Evolutionary conservation across 768 basidiomycete species (phyloP), one percentile per base, ranked within the genome.

Genomic region (Auriscalpium microsporum): DNA sequence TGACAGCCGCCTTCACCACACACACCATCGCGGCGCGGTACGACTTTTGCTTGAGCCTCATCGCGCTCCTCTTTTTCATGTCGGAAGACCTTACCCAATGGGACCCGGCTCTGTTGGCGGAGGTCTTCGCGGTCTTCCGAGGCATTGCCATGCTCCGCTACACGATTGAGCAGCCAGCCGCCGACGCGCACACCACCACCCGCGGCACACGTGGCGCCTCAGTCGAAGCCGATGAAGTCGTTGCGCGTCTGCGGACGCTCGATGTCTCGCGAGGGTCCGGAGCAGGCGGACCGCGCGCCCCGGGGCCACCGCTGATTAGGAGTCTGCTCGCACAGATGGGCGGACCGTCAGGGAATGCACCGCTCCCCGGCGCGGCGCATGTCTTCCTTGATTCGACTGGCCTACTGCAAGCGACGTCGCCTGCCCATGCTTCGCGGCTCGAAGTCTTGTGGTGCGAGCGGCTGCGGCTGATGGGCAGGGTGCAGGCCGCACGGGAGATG

Each of bases 81-180:
- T 75, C 81, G 8, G 81, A 84, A 23, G 79, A 83, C 40, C 69
- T 86, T n/a, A 70, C 72, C 37, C 69, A 73, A 36, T 86, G 86
- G 82, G 81, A 85, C 63, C 79, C 81, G 16, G 71, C 81, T 19
- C 63, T 88, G 28, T 68, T 87, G 48, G 82, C 81, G 9, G 87
- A 90, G 65, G 78, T 89, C 21, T 84, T 91, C 67, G 86, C 86
- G 8, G 82, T 90, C 28, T 90, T 86, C 61, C 78, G 88, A n/a
- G 87, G 86, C 13, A 71, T 87, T 21, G 81, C 85, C 21, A 85
- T 88, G 74, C 72, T 90, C 17, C 84, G 82, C 28, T 78, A 76
- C 55, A 72, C 83, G 48, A 71, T 77, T 14, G 74, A 74, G 48
- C 86, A 85, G 63, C 81, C 86, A 51, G 78, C 77, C n/a, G 73